Evolutionary conservation across 768 basidiomycete species (phyloP), one percentile per base, ranked within the genome.

Genomic region (Boletales sp.): DNA sequence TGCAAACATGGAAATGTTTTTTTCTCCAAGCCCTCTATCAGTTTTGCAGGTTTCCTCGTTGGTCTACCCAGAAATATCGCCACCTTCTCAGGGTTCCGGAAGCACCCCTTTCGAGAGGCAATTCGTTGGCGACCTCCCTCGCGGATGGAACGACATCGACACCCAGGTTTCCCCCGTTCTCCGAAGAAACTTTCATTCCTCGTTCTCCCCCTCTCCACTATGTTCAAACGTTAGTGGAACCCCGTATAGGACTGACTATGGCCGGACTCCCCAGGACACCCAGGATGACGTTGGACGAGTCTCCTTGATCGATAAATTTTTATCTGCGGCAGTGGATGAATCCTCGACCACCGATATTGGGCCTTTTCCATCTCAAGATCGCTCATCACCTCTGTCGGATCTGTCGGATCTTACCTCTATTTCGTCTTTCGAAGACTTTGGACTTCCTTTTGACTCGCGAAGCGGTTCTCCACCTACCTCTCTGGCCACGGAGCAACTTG

Each of bases 51-150:
- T 47, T 7, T 58, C 61, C 5, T 52, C 52, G 36, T 32, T 64
- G 41, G 37, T 53, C 5, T 57, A 21, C 32, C 62, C 64, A 9
- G 57, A 55, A 14, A 57, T 69, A 39, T 68, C 68, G 10, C 66
- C 64, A 0, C 68, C 61, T 35, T 57, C 54, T 29, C 63, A 57
- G 40, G 64, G 53, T 44, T 50, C 56, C 15, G 55, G 46, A 52
- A 59, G 55, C 24, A 62, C 66, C 1, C 64, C 66, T 8, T 68
- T 68, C 14, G 66, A 66, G 29, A 57, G 56, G 30, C 66, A 66
- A 34, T 68, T 69, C 37, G n/a, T 19, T 17, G 43, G 48, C 45
- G 42, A 62, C 38, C 54, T 58, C 18, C 40, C 59, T 39, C 55
- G 40, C 17, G 56, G 50, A 34, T 68, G 57, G 64, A 54, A 30